Percentiles rank a stretch among this genome's conserved stretches.
Evolutionary conservation across 306 rosid genomes (phyloP).

Genomic region (Sindora glabra): DNA sequence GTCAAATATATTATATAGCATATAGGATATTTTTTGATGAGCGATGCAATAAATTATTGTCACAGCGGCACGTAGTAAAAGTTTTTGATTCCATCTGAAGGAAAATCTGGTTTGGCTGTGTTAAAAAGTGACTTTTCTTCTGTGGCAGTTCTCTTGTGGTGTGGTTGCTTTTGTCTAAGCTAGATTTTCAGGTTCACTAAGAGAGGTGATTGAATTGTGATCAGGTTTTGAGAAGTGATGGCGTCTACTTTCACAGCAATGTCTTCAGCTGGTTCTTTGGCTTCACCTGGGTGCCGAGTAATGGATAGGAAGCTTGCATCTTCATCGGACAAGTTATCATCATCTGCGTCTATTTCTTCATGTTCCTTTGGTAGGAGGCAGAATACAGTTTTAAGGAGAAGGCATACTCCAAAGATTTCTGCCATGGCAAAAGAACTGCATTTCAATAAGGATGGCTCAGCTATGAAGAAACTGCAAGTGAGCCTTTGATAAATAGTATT

Average conservation of each 20-base stretch:
- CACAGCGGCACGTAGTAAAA: no score
- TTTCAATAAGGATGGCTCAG: conserved; percentile 87
- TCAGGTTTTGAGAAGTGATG: conserved; percentile 32
- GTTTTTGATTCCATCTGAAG: no score
- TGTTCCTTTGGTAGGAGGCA: conserved; percentile 39
- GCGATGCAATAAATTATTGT: no score
- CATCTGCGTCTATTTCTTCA: conserved; percentile 61
- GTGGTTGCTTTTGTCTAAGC: neutral
- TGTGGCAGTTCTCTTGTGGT: conserved; percentile 1
- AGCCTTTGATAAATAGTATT: neutral
- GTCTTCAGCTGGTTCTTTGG: conserved; percentile 45
- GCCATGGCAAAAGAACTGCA: conserved; percentile 98
- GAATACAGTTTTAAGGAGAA: conserved; percentile 27
- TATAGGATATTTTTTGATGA: no score
- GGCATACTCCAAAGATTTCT: conserved; percentile 38
- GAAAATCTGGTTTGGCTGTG: no score
- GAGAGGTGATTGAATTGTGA: neutral
- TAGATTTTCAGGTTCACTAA: neutral
- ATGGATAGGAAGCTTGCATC: conserved; percentile 25
- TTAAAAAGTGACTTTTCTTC: neutral
- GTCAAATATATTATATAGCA: no score
- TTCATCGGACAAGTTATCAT: conserved; percentile 39
- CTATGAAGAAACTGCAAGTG: conserved; percentile 81
- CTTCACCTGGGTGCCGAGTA: conserved; percentile 37
- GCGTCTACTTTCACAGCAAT: conserved; percentile 68